Conservation (phyloP, 805 yeast genomes). For the Lachancea sp. region DNA sequence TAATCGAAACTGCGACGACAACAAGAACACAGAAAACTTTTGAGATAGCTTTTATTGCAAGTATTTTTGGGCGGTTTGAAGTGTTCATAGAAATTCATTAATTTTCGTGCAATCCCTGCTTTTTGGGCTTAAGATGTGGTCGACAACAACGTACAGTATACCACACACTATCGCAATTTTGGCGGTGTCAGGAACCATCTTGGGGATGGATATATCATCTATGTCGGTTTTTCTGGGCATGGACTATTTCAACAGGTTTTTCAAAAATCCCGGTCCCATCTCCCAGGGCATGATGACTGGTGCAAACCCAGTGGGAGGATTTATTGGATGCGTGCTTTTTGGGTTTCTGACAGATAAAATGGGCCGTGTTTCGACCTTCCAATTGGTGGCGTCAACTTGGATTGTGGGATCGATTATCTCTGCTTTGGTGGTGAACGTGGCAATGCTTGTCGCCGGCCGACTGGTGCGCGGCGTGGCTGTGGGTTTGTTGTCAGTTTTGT, state of each 20-base stretch:
- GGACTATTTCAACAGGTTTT: conserved; percentile 43
- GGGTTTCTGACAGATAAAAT: conserved; percentile 43
- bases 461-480: conserved; percentile 47
- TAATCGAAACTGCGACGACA: no score
- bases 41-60: neutral
- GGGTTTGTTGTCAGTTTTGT: conserved; percentile 50
- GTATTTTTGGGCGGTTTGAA: no score
- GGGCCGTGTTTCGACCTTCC: conserved; percentile 54
- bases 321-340: conserved; percentile 54
- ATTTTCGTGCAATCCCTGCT: no score
- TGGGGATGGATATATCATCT: conserved; percentile 77
- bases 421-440: conserved; percentile 31
- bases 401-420: conserved; percentile 44
- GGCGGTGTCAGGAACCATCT: conserved; percentile 62
- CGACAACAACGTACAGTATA: conserved; percentile 34
- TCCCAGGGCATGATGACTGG: conserved; percentile 71
- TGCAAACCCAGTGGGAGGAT: conserved; percentile 65
- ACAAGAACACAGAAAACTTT: neutral
- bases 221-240: conserved; percentile 60
- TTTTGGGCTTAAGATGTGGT: no score
- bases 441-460: conserved; percentile 45
- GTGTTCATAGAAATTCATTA: no score
- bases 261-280: conserved; percentile 47
- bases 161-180: conserved; percentile 49
- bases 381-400: conserved; percentile 50